phyloP scores from a whole-genome alignment of 2,329 filamentous ascomycete species.

The Verticillium isaacii region DNA sequence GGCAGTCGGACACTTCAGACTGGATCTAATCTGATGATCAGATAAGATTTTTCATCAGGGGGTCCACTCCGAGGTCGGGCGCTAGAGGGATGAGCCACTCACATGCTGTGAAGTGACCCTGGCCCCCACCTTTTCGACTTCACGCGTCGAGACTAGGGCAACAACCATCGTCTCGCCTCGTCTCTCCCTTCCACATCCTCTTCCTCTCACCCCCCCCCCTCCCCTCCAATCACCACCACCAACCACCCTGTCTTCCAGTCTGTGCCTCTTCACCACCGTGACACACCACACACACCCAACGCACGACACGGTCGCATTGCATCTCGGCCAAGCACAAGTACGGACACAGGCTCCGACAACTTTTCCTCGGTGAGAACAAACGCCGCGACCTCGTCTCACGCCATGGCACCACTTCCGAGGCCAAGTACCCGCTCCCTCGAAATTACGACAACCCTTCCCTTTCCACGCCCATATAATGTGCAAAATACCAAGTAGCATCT shows the following conservation, averaged over 20 bases:
- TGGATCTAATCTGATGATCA: conserved; percentile 6
- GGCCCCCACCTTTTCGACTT: not conserved
- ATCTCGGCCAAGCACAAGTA: not conserved
- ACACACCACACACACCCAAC: not conserved
- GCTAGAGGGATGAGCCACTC: not conserved
- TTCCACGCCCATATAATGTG: not conserved
- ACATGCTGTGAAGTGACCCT: not conserved
- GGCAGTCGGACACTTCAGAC: not conserved
- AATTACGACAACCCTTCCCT: not conserved
- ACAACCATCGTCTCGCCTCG: not conserved
- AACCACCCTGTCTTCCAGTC: no score
- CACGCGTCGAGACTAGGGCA: not conserved
- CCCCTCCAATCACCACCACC: not conserved
- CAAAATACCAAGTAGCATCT: not conserved
- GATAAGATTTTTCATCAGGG: conserved; percentile 2
- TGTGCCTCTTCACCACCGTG: not conserved
- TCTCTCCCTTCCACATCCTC: not conserved
- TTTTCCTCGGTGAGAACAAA: not conserved
- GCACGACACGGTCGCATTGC: not conserved
- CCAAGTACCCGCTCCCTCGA: not conserved
- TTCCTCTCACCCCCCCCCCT: not conserved
- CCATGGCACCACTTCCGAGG: not conserved
- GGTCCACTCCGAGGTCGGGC: conserved; percentile 2
- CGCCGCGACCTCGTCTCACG: not conserved
- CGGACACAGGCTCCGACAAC: not conserved